A percentile compares a stretch with the other conserved stretches of the same genome.
phyloP scores from a whole-genome alignment of 139 green algal species.

The Eudorina sp. region DNA sequence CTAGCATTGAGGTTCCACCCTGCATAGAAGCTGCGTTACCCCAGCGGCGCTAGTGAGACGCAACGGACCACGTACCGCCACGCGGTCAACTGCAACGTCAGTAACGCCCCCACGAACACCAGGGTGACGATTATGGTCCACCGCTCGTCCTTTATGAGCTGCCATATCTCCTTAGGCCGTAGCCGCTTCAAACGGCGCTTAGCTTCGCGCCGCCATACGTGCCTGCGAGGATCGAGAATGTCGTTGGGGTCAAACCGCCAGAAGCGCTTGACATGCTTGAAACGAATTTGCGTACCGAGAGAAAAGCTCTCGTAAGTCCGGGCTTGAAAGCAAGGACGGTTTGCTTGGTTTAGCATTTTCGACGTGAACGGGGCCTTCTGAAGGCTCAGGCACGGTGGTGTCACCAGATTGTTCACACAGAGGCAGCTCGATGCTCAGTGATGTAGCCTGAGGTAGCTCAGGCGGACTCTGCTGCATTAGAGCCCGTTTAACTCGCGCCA shows the following conservation, averaged over 20 bases:
- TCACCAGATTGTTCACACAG: neutral
- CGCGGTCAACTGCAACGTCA: neutral
- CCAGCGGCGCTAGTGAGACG: no score
- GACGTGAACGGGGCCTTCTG: neutral
- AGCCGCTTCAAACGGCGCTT: neutral
- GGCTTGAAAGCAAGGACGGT: constrained; percentile 5
- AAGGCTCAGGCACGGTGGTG: neutral
- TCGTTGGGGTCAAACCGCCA: neutral
- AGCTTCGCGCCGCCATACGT: constrained; percentile 22
- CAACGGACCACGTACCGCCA: neutral
- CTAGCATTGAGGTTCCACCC: no score
- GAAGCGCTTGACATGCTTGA: no score
- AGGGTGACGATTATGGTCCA: neutral
- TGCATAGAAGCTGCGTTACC: no score
- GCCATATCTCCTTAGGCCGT: constrained; percentile 16
- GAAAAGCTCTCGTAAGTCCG: constrained; percentile 30
- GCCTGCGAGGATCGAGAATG: neutral
- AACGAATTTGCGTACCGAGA: constrained; percentile 5
- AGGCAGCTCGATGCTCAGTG: constrained; percentile 12
- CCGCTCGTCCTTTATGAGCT: neutral
- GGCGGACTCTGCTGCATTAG: constrained; percentile 8
- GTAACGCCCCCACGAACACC: neutral
- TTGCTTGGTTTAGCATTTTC: neutral
- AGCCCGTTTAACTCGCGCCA: constrained; percentile 8
- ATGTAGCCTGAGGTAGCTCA: constrained; percentile 13